Conservation (phyloP, 129 eudicot species). For the Artemisia annua region DNA sequence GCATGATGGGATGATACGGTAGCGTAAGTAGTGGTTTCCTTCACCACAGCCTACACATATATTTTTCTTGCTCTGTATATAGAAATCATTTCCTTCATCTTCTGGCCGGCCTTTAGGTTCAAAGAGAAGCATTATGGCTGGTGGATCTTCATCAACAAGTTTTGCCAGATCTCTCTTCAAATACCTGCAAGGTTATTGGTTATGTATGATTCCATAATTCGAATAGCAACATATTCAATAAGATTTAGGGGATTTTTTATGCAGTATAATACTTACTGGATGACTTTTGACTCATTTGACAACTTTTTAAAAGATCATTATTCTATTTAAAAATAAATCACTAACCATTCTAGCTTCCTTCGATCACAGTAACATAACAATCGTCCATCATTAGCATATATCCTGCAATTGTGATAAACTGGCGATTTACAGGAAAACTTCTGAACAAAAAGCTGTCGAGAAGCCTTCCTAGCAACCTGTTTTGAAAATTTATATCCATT, state of each 20-base stretch:
- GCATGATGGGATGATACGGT: conserved; percentile 93
- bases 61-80: conserved; percentile 86
- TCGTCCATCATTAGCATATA: conserved; percentile 93
- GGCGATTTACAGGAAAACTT: conserved; percentile 97
- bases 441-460: conserved; percentile 84
- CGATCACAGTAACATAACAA: conserved; percentile 89
- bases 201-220: background rate
- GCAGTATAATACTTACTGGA: too few relatives aligned
- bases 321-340: conserved; percentile 8
- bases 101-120: conserved; percentile 99
- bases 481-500: conserved; percentile 51
- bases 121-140: conserved; percentile 83
- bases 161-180: conserved; percentile 74
- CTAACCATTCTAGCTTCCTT: conserved; percentile 92
- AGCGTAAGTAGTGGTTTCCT: conserved; percentile 87
- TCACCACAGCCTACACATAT: conserved; percentile 99
- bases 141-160: conserved; percentile 86
- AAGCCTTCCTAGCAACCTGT: conserved; percentile 59
- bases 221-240: background rate
- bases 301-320: too few relatives aligned
- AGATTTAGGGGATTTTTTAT: too few relatives aligned
- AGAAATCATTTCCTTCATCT: conserved; percentile 93
- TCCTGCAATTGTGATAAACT: conserved; percentile 94
- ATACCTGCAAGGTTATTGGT: conserved; percentile 55
- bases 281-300: too few relatives aligned